Base-by-base conservation (phyloP, 352 stramenopile genomes). In the Globisporangium sylvaticum region DNA sequence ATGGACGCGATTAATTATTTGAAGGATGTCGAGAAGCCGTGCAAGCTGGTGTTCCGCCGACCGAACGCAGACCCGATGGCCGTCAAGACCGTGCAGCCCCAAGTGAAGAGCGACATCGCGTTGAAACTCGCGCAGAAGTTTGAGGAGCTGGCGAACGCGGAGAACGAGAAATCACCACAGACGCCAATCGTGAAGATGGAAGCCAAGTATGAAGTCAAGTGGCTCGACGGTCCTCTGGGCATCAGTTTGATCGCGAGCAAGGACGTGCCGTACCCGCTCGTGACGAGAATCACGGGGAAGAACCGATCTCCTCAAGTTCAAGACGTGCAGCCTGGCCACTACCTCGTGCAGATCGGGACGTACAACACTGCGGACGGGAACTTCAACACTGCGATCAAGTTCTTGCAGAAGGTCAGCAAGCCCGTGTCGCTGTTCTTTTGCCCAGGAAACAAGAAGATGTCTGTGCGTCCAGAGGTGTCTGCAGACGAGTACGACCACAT, bases 351-450 rank as follows among this genome's bases (percentile, higher is more conserved):
- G 67, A 96, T 96, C 46, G 88, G 88, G 22, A 84, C 67, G 31
- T 96, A 96, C 69, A 91, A 85, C 69, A 96, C 88, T 0, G 76
- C 84, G 4, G 85, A 90, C 44, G 88, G 88, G 34, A 94, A 94
- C 54, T 96, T 96, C 66, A 96, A 96, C 69, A 90, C 86, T 5
- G 88, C 88, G 22, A 96, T 96, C 71, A 96, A 96, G 75, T 94
- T 93, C 32, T 65, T 96, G 60, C 88, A 96, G 68, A 93, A 94
- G 62, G 84, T 96, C 10, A 84, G 78, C 67, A 96, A 96, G 63
- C 88, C 88, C 0, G 88, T 94, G 29, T 91, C 84, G 25, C 70
- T 96, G 6, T 94, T 79, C 69, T 96, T 96, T 55, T 94, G 84
- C 27, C 88, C 88, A 1, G 83, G 87, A 56, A 90, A 89, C 68